Percentiles rank a stretch among this genome's conserved stretches.
phyloP scores from a whole-genome alignment of 2,329 filamentous ascomycete genomes.

The Aspergillus brunneoviolaceus region DNA sequence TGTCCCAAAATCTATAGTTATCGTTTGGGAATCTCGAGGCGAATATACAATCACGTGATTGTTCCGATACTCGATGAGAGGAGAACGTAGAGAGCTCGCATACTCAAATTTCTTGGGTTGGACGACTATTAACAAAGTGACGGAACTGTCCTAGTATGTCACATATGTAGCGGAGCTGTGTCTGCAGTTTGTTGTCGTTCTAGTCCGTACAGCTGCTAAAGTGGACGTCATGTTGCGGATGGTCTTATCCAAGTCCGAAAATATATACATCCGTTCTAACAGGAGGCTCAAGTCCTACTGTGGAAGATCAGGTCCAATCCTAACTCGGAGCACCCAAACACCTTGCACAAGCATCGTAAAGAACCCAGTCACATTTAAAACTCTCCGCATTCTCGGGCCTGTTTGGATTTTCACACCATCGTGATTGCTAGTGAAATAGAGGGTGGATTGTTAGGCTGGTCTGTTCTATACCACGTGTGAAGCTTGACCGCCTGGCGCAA shows the following conservation, averaged over 20 bases:
- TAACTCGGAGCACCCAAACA: neutral
- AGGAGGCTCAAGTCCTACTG: neutral
- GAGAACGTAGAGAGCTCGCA: too few relatives aligned
- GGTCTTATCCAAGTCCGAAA: neutral
- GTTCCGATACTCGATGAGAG: neutral
- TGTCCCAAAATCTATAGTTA: neutral
- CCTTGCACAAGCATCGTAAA: neutral
- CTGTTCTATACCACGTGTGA: conserved; percentile 32
- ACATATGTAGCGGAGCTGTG: neutral
- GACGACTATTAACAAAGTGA: too few relatives aligned
- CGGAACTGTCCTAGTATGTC: too few relatives aligned
- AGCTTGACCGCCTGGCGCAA: conserved; percentile 25
- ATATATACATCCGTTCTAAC: neutral
- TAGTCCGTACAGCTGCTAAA: neutral
- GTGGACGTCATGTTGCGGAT: neutral
- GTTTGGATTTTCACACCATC: neutral
- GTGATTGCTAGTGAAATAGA: conserved; percentile 7
- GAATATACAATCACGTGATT: neutral
- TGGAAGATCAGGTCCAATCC: neutral
- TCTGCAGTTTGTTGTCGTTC: neutral
- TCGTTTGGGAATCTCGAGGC: neutral
- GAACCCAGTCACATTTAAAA: neutral
- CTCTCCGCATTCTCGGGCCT: neutral
- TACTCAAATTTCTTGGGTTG: too few relatives aligned
- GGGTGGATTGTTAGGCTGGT: conserved; percentile 18